Conservation (phyloP, 2,329 filamentous ascomycete genomes). For the Coleophoma eucalyptorum region DNA sequence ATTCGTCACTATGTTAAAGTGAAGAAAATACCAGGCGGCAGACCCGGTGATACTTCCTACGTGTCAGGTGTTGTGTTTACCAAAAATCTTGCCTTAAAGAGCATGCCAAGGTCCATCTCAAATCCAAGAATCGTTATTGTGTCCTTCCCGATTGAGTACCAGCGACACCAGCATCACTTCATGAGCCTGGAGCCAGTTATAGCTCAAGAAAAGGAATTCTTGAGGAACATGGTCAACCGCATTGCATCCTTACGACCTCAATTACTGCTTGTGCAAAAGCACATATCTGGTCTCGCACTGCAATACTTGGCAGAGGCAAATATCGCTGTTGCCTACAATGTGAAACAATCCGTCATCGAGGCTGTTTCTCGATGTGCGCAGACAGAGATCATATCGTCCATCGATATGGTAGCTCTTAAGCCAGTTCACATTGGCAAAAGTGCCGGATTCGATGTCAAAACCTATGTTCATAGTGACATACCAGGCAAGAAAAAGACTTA, state of each 20-base stretch:
- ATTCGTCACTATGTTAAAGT: slow-evolving; percentile 96
- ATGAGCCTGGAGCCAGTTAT: slow-evolving; percentile 98
- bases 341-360: slow-evolving; percentile 93
- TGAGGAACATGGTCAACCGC: slow-evolving; percentile 85
- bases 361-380: slow-evolving; percentile 91
- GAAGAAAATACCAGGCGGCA: slow-evolving; percentile 91
- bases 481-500: slow-evolving; percentile 85
- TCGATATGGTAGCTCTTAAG: slow-evolving; percentile 83
- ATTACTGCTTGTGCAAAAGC: slow-evolving; percentile 85
- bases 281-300: slow-evolving; percentile 86
- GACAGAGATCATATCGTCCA: slow-evolving; percentile 87
- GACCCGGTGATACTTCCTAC: slow-evolving; percentile 89
- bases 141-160: slow-evolving; percentile 94
- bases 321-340: slow-evolving; percentile 93
- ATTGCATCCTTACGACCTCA: slow-evolving; percentile 84
- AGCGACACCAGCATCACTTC: slow-evolving; percentile 87
- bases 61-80: slow-evolving; percentile 96
- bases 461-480: slow-evolving; percentile 77
- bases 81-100: slow-evolving; percentile 94
- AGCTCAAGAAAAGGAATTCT: slow-evolving; percentile 90
- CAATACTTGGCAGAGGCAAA: slow-evolving; percentile 84
- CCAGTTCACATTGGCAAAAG: slow-evolving; percentile 75
- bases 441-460: slow-evolving; percentile 90
- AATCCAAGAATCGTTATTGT: slow-evolving; percentile 88
- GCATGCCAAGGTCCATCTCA: slow-evolving; percentile 83